Conservation (phyloP, 2,329 filamentous ascomycete genomes). For the Xylariaceae sp. region DNA sequence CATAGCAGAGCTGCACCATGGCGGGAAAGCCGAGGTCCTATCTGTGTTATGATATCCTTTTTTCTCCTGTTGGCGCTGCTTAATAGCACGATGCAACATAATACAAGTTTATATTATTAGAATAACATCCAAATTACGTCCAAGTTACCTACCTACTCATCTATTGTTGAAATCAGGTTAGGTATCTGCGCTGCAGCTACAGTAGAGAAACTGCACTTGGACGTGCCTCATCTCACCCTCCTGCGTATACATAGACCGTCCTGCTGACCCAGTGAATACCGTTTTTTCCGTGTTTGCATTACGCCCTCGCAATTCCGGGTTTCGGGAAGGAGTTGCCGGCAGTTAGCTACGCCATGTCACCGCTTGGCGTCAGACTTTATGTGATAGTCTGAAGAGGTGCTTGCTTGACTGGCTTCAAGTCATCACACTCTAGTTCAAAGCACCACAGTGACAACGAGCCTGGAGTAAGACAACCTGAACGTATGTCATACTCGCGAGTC, state of each 20-base stretch:
- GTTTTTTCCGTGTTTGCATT: too few species aligned
- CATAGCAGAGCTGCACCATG: constrained; percentile 7
- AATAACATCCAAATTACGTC: too few species aligned
- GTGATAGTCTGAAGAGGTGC: background rate
- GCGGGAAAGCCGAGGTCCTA: constrained; percentile 11
- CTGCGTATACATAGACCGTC: too few species aligned
- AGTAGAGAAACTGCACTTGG: too few species aligned
- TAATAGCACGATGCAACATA: too few species aligned
- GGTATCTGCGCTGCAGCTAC: too few species aligned
- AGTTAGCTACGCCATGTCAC: background rate
- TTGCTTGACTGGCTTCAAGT: background rate
- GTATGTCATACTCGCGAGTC: background rate
- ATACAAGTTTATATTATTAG: constrained; percentile 1
- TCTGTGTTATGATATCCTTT: background rate
- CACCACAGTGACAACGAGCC: background rate
- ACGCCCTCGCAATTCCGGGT: background rate
- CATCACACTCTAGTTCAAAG: background rate
- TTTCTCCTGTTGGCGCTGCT: too few species aligned
- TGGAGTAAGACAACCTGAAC: background rate
- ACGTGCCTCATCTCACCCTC: too few species aligned
- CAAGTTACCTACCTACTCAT: too few species aligned
- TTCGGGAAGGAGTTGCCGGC: background rate
- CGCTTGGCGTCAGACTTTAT: constrained; percentile 8
- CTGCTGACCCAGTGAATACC: too few species aligned
- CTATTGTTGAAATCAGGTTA: too few species aligned